Percentiles rank a stretch among this genome's conserved stretches.
These are phyloP conservation scores for Lepidium sativum DNA, from an alignment of 345 rosid species.

Conservation along the genomic window DNA sequence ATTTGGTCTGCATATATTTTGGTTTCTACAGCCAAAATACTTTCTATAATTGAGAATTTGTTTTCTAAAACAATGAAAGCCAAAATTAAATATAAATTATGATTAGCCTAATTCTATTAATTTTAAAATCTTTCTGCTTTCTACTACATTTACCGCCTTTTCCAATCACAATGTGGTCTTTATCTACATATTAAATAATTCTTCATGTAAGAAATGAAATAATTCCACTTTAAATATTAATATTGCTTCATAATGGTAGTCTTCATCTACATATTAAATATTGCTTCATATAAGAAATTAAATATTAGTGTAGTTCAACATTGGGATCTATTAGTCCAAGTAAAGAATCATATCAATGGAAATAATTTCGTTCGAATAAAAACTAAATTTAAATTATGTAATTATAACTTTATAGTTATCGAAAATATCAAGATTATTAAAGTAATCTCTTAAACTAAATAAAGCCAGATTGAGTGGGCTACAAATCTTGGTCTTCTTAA, in stretches of 20 bases:
- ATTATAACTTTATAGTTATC: not conserved
- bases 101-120: too few relatives aligned
- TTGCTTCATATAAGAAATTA: not conserved
- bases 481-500: conserved; percentile 12
- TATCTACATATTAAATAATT: conserved; percentile 6
- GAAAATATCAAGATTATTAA: not conserved
- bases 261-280: conserved; percentile 11
- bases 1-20: too few relatives aligned
- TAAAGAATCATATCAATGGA: not conserved
- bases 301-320: not conserved
- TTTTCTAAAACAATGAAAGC: too few relatives aligned
- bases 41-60: too few relatives aligned
- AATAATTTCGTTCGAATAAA: not conserved
- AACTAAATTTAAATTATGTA: not conserved
- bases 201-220: not conserved
- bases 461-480: conserved; percentile 4
- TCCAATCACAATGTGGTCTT: not conserved
- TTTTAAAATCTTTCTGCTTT: too few relatives aligned
- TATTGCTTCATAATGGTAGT: conserved; percentile 9
- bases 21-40: too few relatives aligned
- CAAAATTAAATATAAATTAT: too few relatives aligned
- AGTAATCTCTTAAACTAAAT: not conserved
- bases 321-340: conserved; percentile 4
- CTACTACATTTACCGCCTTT: too few relatives aligned
- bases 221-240: too few relatives aligned